A percentile compares a stretch with the other conserved stretches of the same genome.
phyloP scores from a whole-genome alignment of 768 basidiomycete genomes.

The Rubroboletus satanas region DNA sequence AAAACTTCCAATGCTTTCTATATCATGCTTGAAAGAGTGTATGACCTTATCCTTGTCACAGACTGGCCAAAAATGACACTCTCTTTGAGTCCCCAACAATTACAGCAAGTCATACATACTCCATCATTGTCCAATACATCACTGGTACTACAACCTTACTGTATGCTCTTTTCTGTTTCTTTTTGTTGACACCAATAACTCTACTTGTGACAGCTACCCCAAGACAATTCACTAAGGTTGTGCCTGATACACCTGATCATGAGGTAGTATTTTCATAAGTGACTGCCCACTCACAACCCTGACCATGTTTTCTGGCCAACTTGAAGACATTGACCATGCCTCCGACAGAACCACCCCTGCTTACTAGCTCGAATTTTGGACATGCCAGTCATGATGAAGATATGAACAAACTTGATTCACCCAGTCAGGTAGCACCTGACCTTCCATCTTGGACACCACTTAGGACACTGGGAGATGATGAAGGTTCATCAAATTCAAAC shows the following conservation, averaged over 20 bases:
- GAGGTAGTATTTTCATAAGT: slow-evolving; percentile 12
- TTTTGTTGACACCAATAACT: not conserved
- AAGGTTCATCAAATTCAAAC: slow-evolving; percentile 1
- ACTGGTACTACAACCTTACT: slow-evolving; percentile 1
- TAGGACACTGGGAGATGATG: not conserved
- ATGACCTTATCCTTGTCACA: not conserved
- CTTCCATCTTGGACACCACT: slow-evolving; percentile 26
- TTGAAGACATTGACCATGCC: slow-evolving; percentile 10
- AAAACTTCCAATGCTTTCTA: not conserved
- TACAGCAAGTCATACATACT: not conserved
- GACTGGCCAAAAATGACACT: slow-evolving; percentile 11
- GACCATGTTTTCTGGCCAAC: slow-evolving; percentile 4
- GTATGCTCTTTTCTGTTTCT: slow-evolving; percentile 10
- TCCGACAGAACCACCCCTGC: slow-evolving; percentile 2
- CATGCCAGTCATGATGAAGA: not conserved
- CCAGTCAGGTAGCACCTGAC: slow-evolving; percentile 8
- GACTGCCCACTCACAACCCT: not conserved
- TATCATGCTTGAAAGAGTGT: not conserved
- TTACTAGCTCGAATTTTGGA: not conserved
- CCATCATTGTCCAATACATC: not conserved
- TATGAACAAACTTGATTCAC: not conserved
- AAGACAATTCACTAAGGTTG: slow-evolving; percentile 9
- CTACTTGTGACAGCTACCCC: slow-evolving; percentile 11
- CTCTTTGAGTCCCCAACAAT: slow-evolving; percentile 15
- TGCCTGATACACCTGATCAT: slow-evolving; percentile 1